These are phyloP conservation scores for Kluyveromyces aestuarii DNA, from an alignment of 805 yeast species.

Conservation along the genomic window DNA sequence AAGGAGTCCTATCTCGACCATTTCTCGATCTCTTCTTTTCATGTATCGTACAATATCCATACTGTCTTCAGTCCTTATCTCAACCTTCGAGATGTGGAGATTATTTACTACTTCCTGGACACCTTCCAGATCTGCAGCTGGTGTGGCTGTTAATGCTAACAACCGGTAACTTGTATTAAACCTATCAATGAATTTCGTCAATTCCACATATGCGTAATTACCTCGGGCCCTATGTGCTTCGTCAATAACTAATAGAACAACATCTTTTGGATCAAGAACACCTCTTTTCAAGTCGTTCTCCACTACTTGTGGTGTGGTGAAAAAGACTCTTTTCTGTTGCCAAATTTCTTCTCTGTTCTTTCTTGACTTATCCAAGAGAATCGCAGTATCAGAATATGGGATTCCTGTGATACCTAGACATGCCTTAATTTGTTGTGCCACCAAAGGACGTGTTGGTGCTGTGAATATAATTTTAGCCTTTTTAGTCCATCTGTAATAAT, in stretches of 20 bases:
- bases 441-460: slow-evolving; percentile 96
- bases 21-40: slow-evolving; percentile 54
- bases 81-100: slow-evolving; percentile 64
- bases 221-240: slow-evolving; percentile 96
- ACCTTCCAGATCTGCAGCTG: slow-evolving; percentile 78
- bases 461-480: slow-evolving; percentile 75
- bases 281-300: slow-evolving; percentile 82
- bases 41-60: slow-evolving; percentile 73
- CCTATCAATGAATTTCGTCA: slow-evolving; percentile 56
- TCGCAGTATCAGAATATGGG: slow-evolving; percentile 67
- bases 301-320: slow-evolving; percentile 93
- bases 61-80: slow-evolving; percentile 78
- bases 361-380: slow-evolving; percentile 52
- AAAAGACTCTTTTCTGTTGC: slow-evolving; percentile 69
- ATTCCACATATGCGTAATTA: slow-evolving; percentile 78
- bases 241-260: slow-evolving; percentile 76
- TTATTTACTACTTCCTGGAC: slow-evolving; percentile 80
- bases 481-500: slow-evolving; percentile 79
- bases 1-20: slow-evolving; percentile 45
- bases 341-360: slow-evolving; percentile 68
- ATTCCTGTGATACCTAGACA: slow-evolving; percentile 83
- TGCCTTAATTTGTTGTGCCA: slow-evolving; percentile 92
- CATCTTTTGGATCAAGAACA: slow-evolving; percentile 59
- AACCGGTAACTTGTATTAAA: slow-evolving; percentile 62
- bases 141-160: slow-evolving; percentile 91